Base-by-base conservation (phyloP, 2,329 filamentous ascomycete genomes). In the Triangularia verruculosa region DNA sequence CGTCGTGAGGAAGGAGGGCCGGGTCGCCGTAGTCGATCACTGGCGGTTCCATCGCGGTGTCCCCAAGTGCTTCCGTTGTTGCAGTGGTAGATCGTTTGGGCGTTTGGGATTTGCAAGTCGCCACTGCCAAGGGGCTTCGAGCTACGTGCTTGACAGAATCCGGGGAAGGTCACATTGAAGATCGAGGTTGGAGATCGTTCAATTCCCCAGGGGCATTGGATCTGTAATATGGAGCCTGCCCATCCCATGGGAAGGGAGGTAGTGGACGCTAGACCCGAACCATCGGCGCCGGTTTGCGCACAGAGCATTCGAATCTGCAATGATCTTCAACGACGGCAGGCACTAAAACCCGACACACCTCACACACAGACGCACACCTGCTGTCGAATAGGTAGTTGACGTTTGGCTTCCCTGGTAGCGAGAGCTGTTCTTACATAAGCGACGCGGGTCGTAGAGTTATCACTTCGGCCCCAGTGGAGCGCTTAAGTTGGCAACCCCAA, bases 1-100 rank as follows among this genome's bases (percentile, higher is more conserved):
- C 22, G 28, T 61, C 59, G 30, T 61, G 47, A 9, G 59, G 43
- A 8, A 60, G 58, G 43, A 51, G 39, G 20, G n/a, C 39, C 27
- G 57, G 57, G 28, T 43, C 28, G 56, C 57, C 32, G 15, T 24
- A 28, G 32, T 15, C 15, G 20, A n/a, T 59, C 5, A 34, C 24
- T 8, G 54, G 27, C 17, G 57, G 30, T 15, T 7, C 34, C 27
- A 22, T 32, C 7, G 30, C 17, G 22, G 17, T 47, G 34, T 25
- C 20, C 22, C 28, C 58, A 13, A 24, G n/a, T 32, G 20, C 9
- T 3, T 17, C 13, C n/a, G 13, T 17, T 15, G 34, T 39, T 39
- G 34, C 17, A n/a, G 4, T 39, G 34, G 17, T 39, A 13, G 34
- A 13, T 39, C 34, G 34, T 39, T 39, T 7, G 13, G 34, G 34